Conservation (phyloP, 139 green algal species). For the Monoraphidium neglectum region DNA sequence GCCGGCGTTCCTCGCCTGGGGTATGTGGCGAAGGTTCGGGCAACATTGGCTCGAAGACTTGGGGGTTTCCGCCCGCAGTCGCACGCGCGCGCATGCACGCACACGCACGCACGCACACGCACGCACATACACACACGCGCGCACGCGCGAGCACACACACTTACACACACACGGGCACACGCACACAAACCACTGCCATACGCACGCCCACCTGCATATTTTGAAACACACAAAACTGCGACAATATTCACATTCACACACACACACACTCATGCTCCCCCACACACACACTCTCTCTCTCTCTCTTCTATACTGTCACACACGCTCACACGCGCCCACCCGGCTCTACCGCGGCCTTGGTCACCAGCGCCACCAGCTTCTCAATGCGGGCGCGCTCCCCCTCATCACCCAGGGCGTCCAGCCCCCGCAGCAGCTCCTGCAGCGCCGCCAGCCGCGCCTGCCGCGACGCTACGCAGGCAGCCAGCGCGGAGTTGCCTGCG, state of each 20-base stretch:
- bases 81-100: too few relatives aligned
- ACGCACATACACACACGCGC: too few relatives aligned
- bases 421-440: conserved; percentile 39
- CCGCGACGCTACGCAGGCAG: conserved; percentile 9
- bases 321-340: not conserved
- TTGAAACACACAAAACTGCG: not conserved
- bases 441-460: conserved; percentile 32
- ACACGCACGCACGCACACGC: too few relatives aligned
- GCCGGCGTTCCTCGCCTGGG: conserved; percentile 50
- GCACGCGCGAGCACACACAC: too few relatives aligned
- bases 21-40: not conserved
- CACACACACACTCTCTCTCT: not conserved
- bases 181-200: too few relatives aligned
- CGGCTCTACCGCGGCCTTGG: conserved; percentile 8
- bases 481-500: conserved; percentile 24
- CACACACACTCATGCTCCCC: not conserved
- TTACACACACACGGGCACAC: too few relatives aligned
- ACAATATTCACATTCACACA: not conserved
- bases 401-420: conserved; percentile 61
- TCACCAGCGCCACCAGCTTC: conserved; percentile 46
- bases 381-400: conserved; percentile 49
- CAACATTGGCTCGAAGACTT: too few relatives aligned
- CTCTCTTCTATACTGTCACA: not conserved
- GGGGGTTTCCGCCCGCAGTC: too few relatives aligned
- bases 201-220: too few relatives aligned